These are phyloP conservation scores for Termitomyces sp. DNA, from an alignment of 768 basidiomycete species.

Conservation along the genomic window DNA sequence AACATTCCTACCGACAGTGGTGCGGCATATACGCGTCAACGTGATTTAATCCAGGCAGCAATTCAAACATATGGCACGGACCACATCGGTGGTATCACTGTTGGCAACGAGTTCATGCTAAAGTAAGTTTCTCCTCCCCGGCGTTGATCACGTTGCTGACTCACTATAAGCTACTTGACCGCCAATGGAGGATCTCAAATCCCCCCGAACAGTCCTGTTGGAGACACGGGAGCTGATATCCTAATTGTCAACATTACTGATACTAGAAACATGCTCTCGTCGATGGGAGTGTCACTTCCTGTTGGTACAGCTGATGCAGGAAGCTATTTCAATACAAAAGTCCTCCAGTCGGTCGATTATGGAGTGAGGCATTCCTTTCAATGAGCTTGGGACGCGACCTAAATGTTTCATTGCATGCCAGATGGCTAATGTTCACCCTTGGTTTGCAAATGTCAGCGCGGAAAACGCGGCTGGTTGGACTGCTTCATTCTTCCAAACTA, in stretches of 20 bases:
- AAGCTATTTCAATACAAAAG: conserved; percentile 69
- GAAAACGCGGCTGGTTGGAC: conserved; percentile 78
- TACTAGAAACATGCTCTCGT: conserved; percentile 49
- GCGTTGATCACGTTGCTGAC: neutral
- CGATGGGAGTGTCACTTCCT: conserved; percentile 52
- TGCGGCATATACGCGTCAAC: conserved; percentile 71
- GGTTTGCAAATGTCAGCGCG: conserved; percentile 82
- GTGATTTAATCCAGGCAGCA: conserved; percentile 56
- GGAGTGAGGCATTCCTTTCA: conserved; percentile 40
- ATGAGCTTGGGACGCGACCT: neutral
- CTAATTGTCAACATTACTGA: conserved; percentile 64
- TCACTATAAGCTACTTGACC: conserved; percentile 47
- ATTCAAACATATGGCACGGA: conserved; percentile 73
- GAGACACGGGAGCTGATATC: conserved; percentile 55
- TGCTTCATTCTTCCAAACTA: conserved; percentile 62
- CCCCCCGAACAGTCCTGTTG: conserved; percentile 51
- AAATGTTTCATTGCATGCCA: conserved; percentile 16
- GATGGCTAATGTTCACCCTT: conserved; percentile 91
- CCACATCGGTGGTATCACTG: conserved; percentile 76
- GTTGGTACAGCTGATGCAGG: conserved; percentile 87
- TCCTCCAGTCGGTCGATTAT: conserved; percentile 61
- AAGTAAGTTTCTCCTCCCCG: conserved; percentile 41
- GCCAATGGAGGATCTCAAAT: conserved; percentile 36
- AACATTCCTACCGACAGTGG: conserved; percentile 54
- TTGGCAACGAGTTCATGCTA: conserved; percentile 90